Evolutionary conservation across 2,329 filamentous ascomycete species (phyloP).

Genomic region (Cryphonectria parasitica): DNA sequence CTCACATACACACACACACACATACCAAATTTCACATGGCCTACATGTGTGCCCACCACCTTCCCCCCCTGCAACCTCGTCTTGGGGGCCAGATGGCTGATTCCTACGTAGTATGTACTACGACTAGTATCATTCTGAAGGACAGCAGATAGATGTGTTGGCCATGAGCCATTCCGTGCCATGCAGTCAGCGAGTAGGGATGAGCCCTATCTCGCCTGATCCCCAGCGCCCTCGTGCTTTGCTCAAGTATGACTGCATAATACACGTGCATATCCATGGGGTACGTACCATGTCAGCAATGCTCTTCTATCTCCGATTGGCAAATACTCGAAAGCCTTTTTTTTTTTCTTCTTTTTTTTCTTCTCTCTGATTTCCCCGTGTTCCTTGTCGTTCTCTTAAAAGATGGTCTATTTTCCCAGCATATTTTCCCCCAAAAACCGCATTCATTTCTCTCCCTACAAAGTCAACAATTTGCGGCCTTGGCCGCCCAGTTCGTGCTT

Average conservation of each 20-base stretch:
- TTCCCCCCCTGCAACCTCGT: neutral
- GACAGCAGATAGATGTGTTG: neutral
- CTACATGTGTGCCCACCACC: neutral
- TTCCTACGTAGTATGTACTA: neutral
- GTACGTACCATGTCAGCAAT: neutral
- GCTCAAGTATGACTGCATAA: neutral
- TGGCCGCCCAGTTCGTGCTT: neutral
- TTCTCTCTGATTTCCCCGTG: neutral
- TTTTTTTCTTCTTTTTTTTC: neutral
- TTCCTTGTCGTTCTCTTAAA: neutral
- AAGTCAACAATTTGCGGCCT: neutral
- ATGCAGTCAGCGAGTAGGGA: conserved; percentile 1
- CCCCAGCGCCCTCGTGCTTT: neutral
- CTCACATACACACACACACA: neutral
- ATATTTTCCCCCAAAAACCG: too few species aligned
- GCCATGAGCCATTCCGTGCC: neutral
- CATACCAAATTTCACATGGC: neutral
- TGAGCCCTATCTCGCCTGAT: neutral
- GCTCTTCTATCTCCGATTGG: neutral
- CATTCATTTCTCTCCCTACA: too few species aligned
- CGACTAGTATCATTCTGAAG: neutral
- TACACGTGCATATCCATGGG: neutral
- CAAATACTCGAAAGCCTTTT: neutral
- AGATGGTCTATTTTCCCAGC: too few species aligned
- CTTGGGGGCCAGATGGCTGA: neutral